These are phyloP conservation scores for Cytospora chrysosperma DNA, from an alignment of 2,329 filamentous ascomycete species.

Conservation along the genomic window DNA sequence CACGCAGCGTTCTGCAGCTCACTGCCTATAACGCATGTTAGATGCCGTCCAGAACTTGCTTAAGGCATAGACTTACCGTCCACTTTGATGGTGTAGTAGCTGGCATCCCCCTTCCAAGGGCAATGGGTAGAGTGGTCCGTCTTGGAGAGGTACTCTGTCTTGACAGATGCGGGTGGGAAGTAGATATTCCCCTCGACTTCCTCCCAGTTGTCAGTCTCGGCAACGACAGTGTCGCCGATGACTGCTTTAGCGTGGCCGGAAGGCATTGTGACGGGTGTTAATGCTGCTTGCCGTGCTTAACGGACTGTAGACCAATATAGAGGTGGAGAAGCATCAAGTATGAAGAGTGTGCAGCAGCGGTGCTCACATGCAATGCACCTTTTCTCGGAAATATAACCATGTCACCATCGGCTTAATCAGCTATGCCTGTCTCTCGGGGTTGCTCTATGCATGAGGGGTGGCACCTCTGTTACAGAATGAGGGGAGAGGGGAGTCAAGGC, in stretches of 20 bases:
- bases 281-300: neutral
- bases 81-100: slow-evolving; percentile 54
- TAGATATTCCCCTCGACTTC: slow-evolving; percentile 60
- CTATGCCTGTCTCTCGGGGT: neutral
- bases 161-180: slow-evolving; percentile 47
- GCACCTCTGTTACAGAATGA: too few relatives aligned
- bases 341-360: neutral
- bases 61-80: slow-evolving; percentile 38
- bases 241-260: slow-evolving; percentile 40
- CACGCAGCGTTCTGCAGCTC: slow-evolving; percentile 55
- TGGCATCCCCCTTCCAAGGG: slow-evolving; percentile 57
- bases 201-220: slow-evolving; percentile 51
- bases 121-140: slow-evolving; percentile 50
- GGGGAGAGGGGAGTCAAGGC: too few relatives aligned
- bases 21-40: slow-evolving; percentile 36
- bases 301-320: neutral
- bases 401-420: neutral
- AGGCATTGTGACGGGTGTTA: slow-evolving; percentile 19
- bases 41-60: neutral
- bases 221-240: slow-evolving; percentile 48
- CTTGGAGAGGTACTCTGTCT: slow-evolving; percentile 43
- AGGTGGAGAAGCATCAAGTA: neutral
- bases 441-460: neutral
- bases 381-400: neutral
- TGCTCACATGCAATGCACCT: neutral